These are phyloP conservation scores for Cenchrus fungigraminus DNA, from an alignment of 176 grass and related monocot genomes.

Conservation along the genomic window DNA sequence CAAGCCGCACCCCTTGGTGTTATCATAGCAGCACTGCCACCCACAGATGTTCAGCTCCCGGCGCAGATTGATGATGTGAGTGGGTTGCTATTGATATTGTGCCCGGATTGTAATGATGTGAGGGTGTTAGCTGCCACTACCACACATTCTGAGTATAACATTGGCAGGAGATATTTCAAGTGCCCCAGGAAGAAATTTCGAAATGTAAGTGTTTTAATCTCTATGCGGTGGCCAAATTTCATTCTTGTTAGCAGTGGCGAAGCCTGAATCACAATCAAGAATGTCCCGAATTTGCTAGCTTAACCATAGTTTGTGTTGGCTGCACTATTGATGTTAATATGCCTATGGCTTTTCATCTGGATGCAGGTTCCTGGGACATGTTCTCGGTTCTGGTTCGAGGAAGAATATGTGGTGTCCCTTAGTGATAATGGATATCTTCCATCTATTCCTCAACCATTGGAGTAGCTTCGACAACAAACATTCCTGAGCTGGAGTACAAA, in stretches of 20 bases:
- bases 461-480: background rate
- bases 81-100: background rate
- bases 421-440: background rate
- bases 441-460: background rate
- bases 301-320: too few relatives aligned
- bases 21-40: background rate
- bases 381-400: background rate
- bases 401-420: background rate
- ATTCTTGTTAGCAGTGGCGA: background rate
- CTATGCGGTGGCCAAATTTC: background rate
- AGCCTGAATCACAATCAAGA: too few relatives aligned
- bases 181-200: background rate
- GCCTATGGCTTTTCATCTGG: background rate
- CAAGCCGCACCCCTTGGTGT: background rate
- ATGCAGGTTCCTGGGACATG: background rate
- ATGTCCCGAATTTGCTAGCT: too few relatives aligned
- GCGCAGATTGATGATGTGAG: background rate
- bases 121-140: conserved; percentile 1
- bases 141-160: background rate
- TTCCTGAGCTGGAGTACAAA: background rate
- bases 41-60: background rate
- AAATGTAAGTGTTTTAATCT: background rate
- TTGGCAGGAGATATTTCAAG: background rate
- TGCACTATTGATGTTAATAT: too few relatives aligned
- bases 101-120: background rate